These are phyloP conservation scores for Gorgonomyces haynaldii DNA, from an alignment of 192 early-diverging fungal genomes.

Conservation along the genomic window DNA sequence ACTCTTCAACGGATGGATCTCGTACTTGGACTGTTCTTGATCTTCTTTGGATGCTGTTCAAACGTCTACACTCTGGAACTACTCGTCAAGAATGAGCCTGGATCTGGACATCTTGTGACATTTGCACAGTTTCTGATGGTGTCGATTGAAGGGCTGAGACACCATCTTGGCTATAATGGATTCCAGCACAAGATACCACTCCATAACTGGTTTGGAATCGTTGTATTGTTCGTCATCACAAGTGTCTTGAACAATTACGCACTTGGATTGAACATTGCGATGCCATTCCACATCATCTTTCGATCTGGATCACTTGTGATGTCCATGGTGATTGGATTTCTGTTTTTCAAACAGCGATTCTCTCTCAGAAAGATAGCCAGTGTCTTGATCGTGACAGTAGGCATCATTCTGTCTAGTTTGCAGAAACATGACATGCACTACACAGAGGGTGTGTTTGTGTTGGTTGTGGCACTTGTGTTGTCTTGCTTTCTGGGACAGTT, in stretches of 20 bases:
- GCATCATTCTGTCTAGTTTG: conserved; percentile 43
- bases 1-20: conserved; percentile 34
- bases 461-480: conserved; percentile 60
- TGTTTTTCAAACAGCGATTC: conserved; percentile 27
- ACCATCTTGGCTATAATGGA: conserved; percentile 40
- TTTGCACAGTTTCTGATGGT: conserved; percentile 73
- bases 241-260: conserved; percentile 77
- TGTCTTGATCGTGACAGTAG: conserved; percentile 65
- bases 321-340: conserved; percentile 60
- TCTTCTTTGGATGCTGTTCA: conserved; percentile 84
- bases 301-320: conserved; percentile 70
- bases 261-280: conserved; percentile 65
- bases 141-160: conserved; percentile 51
- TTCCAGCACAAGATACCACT: conserved; percentile 49
- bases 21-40: conserved; percentile 50
- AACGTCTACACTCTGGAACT: conserved; percentile 77
- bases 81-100: conserved; percentile 49
- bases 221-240: conserved; percentile 63
- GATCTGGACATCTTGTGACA: conserved; percentile 67
- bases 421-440: conserved; percentile 30
- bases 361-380: conserved; percentile 33
- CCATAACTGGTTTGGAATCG: conserved; percentile 59
- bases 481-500: conserved; percentile 71
- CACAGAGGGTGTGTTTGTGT: conserved; percentile 53
- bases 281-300: conserved; percentile 88